Conservation (phyloP, 1,284 basidiomycete species). For the Naganishia albida region DNA sequence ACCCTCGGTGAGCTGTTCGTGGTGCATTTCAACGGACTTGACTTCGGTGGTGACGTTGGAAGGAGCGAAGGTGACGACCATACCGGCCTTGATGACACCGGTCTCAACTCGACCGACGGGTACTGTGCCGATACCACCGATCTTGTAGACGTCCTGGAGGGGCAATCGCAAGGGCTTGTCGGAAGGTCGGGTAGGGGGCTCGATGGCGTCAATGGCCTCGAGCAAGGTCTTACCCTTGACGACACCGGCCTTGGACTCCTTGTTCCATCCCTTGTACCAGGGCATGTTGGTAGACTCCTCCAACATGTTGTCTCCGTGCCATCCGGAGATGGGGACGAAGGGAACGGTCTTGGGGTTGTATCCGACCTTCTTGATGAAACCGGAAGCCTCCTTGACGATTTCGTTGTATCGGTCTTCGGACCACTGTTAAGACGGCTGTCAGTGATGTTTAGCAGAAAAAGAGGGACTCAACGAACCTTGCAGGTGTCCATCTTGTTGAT, state of each 20-base stretch:
- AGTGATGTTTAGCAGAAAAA: background rate
- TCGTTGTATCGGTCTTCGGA: slow-evolving; percentile 99
- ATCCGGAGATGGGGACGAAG: slow-evolving; percentile 99
- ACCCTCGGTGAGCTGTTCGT: slow-evolving; percentile 97
- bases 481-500: slow-evolving; percentile 99
- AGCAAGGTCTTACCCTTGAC: slow-evolving; percentile 98
- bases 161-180: slow-evolving; percentile 99
- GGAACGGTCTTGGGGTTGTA: slow-evolving; percentile 99
- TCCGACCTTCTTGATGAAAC: slow-evolving; percentile 99
- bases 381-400: slow-evolving; percentile 98
- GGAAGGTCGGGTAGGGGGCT: slow-evolving; percentile 92
- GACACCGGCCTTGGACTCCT: slow-evolving; percentile 89
- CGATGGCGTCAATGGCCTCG: slow-evolving; percentile 99
- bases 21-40: slow-evolving; percentile 99
- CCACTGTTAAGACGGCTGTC: slow-evolving; percentile 67
- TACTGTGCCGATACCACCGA: slow-evolving; percentile 99
- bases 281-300: slow-evolving; percentile 96
- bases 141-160: slow-evolving; percentile 99
- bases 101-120: slow-evolving; percentile 99
- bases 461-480: slow-evolving; percentile 62
- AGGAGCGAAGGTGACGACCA: slow-evolving; percentile 97
- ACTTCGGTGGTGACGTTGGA: slow-evolving; percentile 99
- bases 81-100: slow-evolving; percentile 99
- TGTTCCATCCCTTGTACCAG: slow-evolving; percentile 99
- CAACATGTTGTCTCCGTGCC: slow-evolving; percentile 99